Percentiles rank a stretch among this genome's conserved stretches.
Conservation (phyloP, 2,329 filamentous ascomycete genomes). For the Penicillium decumbens region DNA sequence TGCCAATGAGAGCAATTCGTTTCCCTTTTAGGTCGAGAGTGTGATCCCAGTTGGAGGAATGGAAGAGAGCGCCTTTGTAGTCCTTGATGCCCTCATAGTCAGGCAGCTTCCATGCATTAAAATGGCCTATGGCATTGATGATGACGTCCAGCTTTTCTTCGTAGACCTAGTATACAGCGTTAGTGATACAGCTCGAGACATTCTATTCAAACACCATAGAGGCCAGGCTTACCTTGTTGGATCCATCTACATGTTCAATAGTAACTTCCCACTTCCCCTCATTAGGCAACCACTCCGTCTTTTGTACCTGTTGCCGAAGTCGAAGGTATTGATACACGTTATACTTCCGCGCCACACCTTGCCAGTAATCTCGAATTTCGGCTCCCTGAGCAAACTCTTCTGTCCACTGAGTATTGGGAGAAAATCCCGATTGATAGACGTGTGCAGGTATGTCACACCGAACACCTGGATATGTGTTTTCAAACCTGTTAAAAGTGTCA, state of each 20-base stretch:
- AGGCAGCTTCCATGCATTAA: slow-evolving; percentile 62
- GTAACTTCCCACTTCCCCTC: slow-evolving; percentile 54
- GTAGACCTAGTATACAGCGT: slow-evolving; percentile 31
- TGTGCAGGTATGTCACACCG: slow-evolving; percentile 66
- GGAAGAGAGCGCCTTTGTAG: slow-evolving; percentile 54
- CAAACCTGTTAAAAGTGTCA: slow-evolving; percentile 29
- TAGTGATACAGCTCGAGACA: not conserved
- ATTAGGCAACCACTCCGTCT: slow-evolving; percentile 52
- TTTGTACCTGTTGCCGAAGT: slow-evolving; percentile 54
- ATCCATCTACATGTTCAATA: slow-evolving; percentile 33
- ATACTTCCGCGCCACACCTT: slow-evolving; percentile 58
- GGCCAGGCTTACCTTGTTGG: slow-evolving; percentile 17
- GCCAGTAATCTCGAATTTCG: slow-evolving; percentile 66
- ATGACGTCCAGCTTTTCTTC: slow-evolving; percentile 56
- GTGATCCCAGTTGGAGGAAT: slow-evolving; percentile 59
- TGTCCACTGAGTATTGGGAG: slow-evolving; percentile 64
- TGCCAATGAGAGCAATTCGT: slow-evolving; percentile 57
- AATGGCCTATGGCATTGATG: slow-evolving; percentile 60
- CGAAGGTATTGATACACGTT: slow-evolving; percentile 58
- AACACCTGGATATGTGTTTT: slow-evolving; percentile 58
- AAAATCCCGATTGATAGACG: slow-evolving; percentile 65
- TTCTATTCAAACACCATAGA: not conserved
- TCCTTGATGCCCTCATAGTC: slow-evolving; percentile 55
- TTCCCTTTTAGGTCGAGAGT: slow-evolving; percentile 49
- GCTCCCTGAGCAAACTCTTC: slow-evolving; percentile 62